phyloP scores from a whole-genome alignment of 257 asterid genomes.

The Echites panduratus region DNA sequence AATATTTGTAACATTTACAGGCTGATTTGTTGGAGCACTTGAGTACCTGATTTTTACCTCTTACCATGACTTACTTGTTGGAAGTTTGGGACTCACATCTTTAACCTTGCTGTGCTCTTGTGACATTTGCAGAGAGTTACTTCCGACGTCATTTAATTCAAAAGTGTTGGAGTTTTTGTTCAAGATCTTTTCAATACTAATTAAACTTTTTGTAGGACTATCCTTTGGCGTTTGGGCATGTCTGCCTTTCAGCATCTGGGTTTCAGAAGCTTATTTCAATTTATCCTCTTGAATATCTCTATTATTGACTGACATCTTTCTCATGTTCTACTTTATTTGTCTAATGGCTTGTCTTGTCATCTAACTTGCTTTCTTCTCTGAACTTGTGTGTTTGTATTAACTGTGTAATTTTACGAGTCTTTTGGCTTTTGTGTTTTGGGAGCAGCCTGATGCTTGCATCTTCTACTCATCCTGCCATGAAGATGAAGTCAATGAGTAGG shows the following conservation, averaged over 20 bases:
- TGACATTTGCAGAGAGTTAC: constrained; percentile 80
- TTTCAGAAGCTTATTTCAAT: constrained; percentile 23
- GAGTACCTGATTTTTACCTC: constrained; percentile 79
- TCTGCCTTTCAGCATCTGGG: constrained; percentile 35
- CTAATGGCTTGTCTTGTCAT: constrained; percentile 19
- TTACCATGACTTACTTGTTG: constrained; percentile 81
- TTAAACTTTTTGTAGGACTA: constrained; percentile 42
- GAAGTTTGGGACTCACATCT: constrained; percentile 98
- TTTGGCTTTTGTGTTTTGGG: constrained; percentile 19
- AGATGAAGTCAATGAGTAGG: constrained; percentile 54
- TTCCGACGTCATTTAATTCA: constrained; percentile 26
- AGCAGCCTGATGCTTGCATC: constrained; percentile 42
- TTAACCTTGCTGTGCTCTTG: constrained; percentile 87
- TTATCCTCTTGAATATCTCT: constrained; percentile 23
- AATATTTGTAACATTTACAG: constrained; percentile 55
- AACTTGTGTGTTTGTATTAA: constrained; percentile 16
- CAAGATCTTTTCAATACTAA: constrained; percentile 32
- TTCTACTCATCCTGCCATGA: constrained; percentile 30
- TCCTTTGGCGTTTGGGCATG: constrained; percentile 36
- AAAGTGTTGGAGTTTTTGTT: constrained; percentile 33
- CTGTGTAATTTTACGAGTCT: constrained; percentile 27
- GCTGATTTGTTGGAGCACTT: constrained; percentile 85
- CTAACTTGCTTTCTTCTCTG: constrained; percentile 24
- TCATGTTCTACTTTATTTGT: constrained; percentile 25
- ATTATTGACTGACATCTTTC: constrained; percentile 35